A percentile compares a stretch with the other conserved stretches of the same genome.
Evolutionary conservation across 192 early-diverging fungal genomes (phyloP).

Genomic region (Haplosporangium gracile): DNA sequence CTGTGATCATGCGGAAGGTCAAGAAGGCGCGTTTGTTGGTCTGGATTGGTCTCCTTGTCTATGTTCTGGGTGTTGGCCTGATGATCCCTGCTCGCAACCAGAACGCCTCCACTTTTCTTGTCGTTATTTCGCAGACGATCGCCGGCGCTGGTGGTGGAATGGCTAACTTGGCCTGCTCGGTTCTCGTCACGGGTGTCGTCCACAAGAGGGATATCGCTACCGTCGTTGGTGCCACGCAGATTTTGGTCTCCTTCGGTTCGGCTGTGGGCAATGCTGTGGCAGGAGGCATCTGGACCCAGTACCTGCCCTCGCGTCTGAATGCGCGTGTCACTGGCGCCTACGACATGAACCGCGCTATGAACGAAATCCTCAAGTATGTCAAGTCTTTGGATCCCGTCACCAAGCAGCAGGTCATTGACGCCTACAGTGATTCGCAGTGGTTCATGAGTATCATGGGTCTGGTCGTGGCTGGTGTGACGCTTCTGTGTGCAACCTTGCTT

Average conservation of each 20-base stretch:
- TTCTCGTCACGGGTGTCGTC: slow-evolving; percentile 44
- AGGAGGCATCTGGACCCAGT: slow-evolving; percentile 55
- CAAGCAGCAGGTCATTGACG: slow-evolving; percentile 30
- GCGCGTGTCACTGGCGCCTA: slow-evolving; percentile 41
- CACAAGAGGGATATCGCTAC: slow-evolving; percentile 29
- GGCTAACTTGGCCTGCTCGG: slow-evolving; percentile 40
- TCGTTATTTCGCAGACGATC: slow-evolving; percentile 48
- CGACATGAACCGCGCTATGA: slow-evolving; percentile 32
- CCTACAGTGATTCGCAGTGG: slow-evolving; percentile 43
- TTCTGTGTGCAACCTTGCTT: slow-evolving; percentile 16
- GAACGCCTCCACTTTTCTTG: slow-evolving; percentile 27
- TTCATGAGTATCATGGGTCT: slow-evolving; percentile 47
- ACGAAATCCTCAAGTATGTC: slow-evolving; percentile 22
- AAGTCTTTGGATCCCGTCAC: slow-evolving; percentile 22
- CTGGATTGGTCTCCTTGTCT: slow-evolving; percentile 45
- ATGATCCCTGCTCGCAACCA: slow-evolving; percentile 45
- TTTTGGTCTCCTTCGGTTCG: slow-evolving; percentile 43
- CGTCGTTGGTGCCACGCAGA: slow-evolving; percentile 41
- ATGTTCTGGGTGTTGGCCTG: slow-evolving; percentile 42
- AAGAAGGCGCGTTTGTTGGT: slow-evolving; percentile 35
- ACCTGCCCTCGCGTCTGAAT: slow-evolving; percentile 26
- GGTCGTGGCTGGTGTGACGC: slow-evolving; percentile 17
- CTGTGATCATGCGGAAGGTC: slow-evolving; percentile 25
- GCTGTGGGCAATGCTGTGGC: slow-evolving; percentile 37
- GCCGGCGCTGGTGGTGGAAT: slow-evolving; percentile 55